Percentiles rank a stretch among this genome's conserved stretches.
These are phyloP conservation scores for Hymenoscyphus salicellus DNA, from an alignment of 2,329 filamentous ascomycete species.

Conservation along the genomic window DNA sequence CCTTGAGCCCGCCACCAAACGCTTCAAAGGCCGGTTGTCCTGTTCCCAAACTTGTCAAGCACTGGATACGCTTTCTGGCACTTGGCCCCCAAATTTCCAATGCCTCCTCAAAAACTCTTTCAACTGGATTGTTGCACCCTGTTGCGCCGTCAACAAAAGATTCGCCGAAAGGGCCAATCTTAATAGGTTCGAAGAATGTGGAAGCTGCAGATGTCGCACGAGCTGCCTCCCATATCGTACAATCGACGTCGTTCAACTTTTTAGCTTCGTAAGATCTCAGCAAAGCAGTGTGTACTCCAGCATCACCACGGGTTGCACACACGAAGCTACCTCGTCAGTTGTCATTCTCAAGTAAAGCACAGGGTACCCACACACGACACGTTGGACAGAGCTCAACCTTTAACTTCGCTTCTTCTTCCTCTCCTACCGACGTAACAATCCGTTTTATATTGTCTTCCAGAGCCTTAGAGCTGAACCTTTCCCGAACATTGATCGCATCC, in stretches of 20 bases:
- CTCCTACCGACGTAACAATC: neutral
- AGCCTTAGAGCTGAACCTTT: neutral
- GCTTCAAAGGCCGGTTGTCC: neutral
- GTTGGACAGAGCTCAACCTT: neutral
- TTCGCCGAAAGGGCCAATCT: neutral
- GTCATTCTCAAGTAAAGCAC: neutral
- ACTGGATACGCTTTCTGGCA: neutral
- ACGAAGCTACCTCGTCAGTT: too few species aligned
- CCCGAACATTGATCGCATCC: neutral
- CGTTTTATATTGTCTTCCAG: neutral
- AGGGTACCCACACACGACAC: neutral
- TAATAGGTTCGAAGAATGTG: slow-evolving; percentile 8
- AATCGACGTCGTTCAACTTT: neutral
- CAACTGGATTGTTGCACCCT: slow-evolving; percentile 11
- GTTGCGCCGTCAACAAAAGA: slow-evolving; percentile 5
- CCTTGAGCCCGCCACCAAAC: neutral
- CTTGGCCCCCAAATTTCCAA: neutral
- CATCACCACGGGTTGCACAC: too few species aligned
- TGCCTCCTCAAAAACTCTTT: neutral
- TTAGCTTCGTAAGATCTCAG: neutral
- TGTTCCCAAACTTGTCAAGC: neutral
- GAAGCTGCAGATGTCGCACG: slow-evolving; percentile 12
- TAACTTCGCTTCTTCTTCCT: neutral
- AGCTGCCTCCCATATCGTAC: slow-evolving; percentile 13
- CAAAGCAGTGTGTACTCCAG: too few species aligned